A percentile compares a stretch with the other conserved stretches of the same genome.
phyloP scores from a whole-genome alignment of 495 filamentous ascomycete genomes.

The Neurospora sp. region DNA sequence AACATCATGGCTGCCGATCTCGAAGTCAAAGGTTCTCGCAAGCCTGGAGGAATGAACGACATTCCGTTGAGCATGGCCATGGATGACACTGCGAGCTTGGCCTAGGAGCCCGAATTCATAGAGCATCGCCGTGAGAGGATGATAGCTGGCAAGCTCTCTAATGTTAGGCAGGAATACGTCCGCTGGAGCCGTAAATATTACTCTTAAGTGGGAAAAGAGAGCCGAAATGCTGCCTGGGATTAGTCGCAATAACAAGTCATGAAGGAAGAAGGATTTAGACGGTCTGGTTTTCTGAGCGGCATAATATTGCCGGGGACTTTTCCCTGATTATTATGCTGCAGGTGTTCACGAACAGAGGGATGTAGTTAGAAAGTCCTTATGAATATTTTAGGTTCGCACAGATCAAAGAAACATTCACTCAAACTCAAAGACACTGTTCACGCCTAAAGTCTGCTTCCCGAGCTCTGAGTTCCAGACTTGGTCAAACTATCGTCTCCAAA shows the following conservation, averaged over 20 bases:
- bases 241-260: background rate
- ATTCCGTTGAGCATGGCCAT: background rate
- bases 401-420: background rate
- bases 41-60: background rate
- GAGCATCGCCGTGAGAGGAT: background rate
- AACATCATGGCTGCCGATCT: constrained; percentile 64
- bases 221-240: background rate
- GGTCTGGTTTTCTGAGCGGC: background rate
- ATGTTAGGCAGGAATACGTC: background rate
- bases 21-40: constrained; percentile 45
- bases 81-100: background rate
- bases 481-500: background rate
- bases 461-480: background rate
- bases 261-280: background rate
- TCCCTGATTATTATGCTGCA: background rate
- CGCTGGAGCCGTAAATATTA: background rate
- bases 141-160: background rate
- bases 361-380: background rate
- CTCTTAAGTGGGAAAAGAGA: background rate
- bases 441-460: background rate
- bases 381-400: background rate
- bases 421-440: background rate
- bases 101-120: background rate
- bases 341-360: background rate
- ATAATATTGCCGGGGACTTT: background rate